These are phyloP conservation scores for Begonia masoniana DNA, from an alignment of 306 rosid genomes.

Conservation along the genomic window DNA sequence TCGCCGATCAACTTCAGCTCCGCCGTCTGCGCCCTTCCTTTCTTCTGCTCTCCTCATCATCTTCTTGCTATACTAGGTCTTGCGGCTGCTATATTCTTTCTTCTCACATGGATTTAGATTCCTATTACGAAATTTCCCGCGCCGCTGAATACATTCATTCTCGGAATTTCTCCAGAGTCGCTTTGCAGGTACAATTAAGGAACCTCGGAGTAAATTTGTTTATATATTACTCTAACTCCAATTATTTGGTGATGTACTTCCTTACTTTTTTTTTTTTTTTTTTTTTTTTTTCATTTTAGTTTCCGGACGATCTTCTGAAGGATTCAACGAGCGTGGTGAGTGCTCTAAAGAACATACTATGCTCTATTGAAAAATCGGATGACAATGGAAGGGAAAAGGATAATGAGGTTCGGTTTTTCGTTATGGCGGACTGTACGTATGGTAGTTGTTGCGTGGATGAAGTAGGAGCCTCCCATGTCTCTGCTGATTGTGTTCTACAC, in stretches of 20 bases:
- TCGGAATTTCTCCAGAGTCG: constrained; percentile 55
- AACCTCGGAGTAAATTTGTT: background rate
- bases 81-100: background rate
- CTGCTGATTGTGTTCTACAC: constrained; percentile 70
- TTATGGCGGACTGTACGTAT: constrained; percentile 84
- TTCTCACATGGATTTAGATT: constrained; percentile 50
- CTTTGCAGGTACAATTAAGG: constrained; percentile 44
- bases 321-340: constrained; percentile 53
- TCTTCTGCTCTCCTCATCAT: too few species aligned
- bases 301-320: constrained; percentile 74
- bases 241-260: background rate
- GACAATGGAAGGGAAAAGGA: constrained; percentile 12
- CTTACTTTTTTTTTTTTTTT: background rate
- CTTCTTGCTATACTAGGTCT: too few species aligned
- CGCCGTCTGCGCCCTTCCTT: too few species aligned
- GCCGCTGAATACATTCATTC: constrained; percentile 47
- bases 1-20: too few species aligned
- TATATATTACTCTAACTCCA: background rate
- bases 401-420: constrained; percentile 34
- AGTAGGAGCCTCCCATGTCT: constrained; percentile 73
- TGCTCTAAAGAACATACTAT: constrained; percentile 37
- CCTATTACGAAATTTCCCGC: constrained; percentile 44
- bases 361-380: constrained; percentile 15
- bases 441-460: constrained; percentile 95
- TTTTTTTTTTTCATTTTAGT: constrained; percentile 22